Evolutionary conservation across 805 yeast genomes (phyloP), one percentile per base, ranked within the genome.

Genomic region (Komagataella ulmi): DNA sequence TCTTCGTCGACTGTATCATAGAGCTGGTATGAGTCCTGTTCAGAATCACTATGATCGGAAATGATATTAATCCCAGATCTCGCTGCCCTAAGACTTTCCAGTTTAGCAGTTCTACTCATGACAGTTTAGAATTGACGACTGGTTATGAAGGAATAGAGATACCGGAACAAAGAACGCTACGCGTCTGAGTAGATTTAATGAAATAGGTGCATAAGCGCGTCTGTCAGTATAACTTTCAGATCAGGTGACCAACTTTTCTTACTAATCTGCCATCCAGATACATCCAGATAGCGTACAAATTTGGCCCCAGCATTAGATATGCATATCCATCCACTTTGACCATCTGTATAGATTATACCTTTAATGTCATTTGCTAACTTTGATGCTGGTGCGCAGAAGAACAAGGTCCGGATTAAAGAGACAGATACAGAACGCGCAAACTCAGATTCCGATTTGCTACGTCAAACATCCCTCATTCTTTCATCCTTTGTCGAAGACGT

Each of bases 1-100:
- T 75, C 81, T 59, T 89, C 96, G 61, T 86, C 95, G 4, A 89
- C 83, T 61, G 88, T 90, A 59, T 91, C 97, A 63, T 90, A 93
- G 54, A 91, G 80, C 40, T 30, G 40, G 40, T 30, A 30, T 14
- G 40, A 30, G 48, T 76, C 80, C 24, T 70, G 75, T 17, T 71
- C 76, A 17, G 70, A 74, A 14, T 72, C 77, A n/a, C 71, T 75
- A 46, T 74, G 74, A 24, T 30, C 40, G 5, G 40, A 30, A 30
- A 30, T 30, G 40, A 30, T 14, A 30, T 30, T 30, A 14, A 30
- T 14, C 14, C 40, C 79, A 19, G 76, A 74, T 63, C 88, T 74
- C 18, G 89, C 81, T 53, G 76, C 81, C 52, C 81, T 74, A 51
- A 85, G 72, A 54, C 81, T 76, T 56, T 79, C 83, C 24, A 85